Conservation (phyloP, 2,329 filamentous ascomycete species). For the Dendryphion nanum region DNA sequence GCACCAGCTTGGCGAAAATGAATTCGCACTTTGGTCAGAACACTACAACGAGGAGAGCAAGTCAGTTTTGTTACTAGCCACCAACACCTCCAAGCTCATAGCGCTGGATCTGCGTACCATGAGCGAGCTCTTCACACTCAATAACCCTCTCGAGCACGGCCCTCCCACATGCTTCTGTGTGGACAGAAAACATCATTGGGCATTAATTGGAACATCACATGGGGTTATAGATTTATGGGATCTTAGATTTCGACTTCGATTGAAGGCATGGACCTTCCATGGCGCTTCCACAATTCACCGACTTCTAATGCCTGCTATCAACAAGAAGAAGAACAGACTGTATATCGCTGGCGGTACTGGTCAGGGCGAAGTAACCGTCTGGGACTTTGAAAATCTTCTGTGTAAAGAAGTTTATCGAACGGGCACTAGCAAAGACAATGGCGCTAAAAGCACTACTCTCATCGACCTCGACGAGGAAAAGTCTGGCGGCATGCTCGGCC, state of each 20-base stretch:
- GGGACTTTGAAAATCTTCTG: slow-evolving; percentile 87
- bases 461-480: slow-evolving; percentile 90
- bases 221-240: slow-evolving; percentile 95
- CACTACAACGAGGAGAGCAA: slow-evolving; percentile 81
- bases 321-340: slow-evolving; percentile 78
- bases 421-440: slow-evolving; percentile 39
- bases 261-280: slow-evolving; percentile 85
- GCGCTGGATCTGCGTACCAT: slow-evolving; percentile 87
- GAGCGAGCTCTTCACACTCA: slow-evolving; percentile 73
- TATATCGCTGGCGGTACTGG: slow-evolving; percentile 86
- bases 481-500: slow-evolving; percentile 77
- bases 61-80: slow-evolving; percentile 83
- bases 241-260: slow-evolving; percentile 83
- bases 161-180: slow-evolving; percentile 89
- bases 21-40: slow-evolving; percentile 86
- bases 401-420: slow-evolving; percentile 86
- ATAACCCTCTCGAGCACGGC: slow-evolving; percentile 89
- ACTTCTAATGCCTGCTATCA: slow-evolving; percentile 65
- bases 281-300: slow-evolving; percentile 78
- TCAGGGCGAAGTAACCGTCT: slow-evolving; percentile 86
- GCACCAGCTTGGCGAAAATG: slow-evolving; percentile 70
- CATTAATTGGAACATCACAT: slow-evolving; percentile 87
- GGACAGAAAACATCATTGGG: slow-evolving; percentile 83
- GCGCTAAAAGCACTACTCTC: slow-evolving; percentile 60
- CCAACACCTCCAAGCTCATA: slow-evolving; percentile 78